phyloP scores from a whole-genome alignment of 192 early-diverging fungal genomes.

The Dissophora ornata region DNA sequence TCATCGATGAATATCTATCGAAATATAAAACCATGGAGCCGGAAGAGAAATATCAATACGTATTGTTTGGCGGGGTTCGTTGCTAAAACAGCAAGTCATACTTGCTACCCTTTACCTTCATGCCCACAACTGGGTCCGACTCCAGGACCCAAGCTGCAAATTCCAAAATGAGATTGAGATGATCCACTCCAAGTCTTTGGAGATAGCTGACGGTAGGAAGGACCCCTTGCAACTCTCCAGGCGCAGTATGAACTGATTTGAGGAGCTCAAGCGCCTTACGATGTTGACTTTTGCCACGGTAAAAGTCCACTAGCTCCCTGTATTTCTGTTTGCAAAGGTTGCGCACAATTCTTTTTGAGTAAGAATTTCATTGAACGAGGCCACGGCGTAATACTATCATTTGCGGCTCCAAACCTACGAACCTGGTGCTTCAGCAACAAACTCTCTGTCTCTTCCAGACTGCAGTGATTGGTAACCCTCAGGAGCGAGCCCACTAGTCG shows the following conservation, averaged over 20 bases:
- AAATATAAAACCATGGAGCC: too few species aligned
- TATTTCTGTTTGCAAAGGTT: constrained; percentile 70
- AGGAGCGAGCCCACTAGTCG: constrained; percentile 91
- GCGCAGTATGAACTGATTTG: constrained; percentile 59
- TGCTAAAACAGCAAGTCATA: too few species aligned
- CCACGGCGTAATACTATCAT: too few species aligned
- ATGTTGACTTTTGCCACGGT: constrained; percentile 90
- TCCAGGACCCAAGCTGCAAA: constrained; percentile 86
- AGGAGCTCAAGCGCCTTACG: constrained; percentile 90
- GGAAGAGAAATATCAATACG: too few species aligned
- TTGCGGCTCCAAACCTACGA: background rate
- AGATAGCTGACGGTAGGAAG: constrained; percentile 80
- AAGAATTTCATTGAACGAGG: too few species aligned
- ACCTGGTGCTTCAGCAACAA: constrained; percentile 82
- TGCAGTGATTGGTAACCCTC: constrained; percentile 89
- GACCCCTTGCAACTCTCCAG: constrained; percentile 70
- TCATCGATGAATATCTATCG: constrained; percentile 68
- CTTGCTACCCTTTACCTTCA: constrained; percentile 73
- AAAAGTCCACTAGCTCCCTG: constrained; percentile 92
- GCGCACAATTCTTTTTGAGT: too few species aligned
- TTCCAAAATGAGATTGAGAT: constrained; percentile 86
- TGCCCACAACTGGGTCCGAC: constrained; percentile 68
- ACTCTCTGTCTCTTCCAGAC: constrained; percentile 84
- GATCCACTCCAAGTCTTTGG: constrained; percentile 78
- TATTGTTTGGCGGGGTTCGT: too few species aligned